These are phyloP conservation scores for Eucalyptus rudis DNA, from an alignment of 345 rosid species.

Conservation along the genomic window DNA sequence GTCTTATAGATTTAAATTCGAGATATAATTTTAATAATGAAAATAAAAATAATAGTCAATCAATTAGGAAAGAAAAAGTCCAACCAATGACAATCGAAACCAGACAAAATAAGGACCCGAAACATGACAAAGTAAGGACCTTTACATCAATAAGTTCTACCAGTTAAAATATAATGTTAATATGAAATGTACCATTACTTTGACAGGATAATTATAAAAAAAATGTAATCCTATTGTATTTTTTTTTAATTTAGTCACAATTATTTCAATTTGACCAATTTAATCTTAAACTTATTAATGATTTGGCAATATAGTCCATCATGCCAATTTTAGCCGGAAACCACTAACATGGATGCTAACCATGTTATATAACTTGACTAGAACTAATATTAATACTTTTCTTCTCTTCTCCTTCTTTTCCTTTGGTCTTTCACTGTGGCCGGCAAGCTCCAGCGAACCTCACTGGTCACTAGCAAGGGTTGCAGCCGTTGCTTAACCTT, in stretches of 20 bases:
- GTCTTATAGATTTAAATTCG: not conserved
- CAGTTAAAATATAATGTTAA: not conserved
- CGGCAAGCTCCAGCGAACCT: not conserved
- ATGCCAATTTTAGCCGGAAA: no score
- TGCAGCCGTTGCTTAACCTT: no score
- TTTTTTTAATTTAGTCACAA: not conserved
- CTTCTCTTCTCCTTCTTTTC: not conserved
- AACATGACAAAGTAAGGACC: not conserved
- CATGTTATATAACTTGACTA: not conserved
- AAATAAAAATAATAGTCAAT: not conserved
- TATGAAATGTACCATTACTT: not conserved
- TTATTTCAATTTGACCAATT: not conserved
- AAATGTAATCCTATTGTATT: no score
- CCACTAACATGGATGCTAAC: fast-evolving
- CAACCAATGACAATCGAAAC: not conserved
- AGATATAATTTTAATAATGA: not conserved
- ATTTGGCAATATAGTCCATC: no score
- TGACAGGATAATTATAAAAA: not conserved
- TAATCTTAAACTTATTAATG: no score
- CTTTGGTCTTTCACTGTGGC: not conserved
- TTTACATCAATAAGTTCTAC: not conserved
- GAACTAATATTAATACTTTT: no score
- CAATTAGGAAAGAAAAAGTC: not conserved
- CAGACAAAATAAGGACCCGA: not conserved
- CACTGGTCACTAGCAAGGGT: no score